Percentiles rank a stretch among this genome's conserved stretches.
Conservation (phyloP, 1,139 yeast species). For the Meyerozyma carpophila region DNA sequence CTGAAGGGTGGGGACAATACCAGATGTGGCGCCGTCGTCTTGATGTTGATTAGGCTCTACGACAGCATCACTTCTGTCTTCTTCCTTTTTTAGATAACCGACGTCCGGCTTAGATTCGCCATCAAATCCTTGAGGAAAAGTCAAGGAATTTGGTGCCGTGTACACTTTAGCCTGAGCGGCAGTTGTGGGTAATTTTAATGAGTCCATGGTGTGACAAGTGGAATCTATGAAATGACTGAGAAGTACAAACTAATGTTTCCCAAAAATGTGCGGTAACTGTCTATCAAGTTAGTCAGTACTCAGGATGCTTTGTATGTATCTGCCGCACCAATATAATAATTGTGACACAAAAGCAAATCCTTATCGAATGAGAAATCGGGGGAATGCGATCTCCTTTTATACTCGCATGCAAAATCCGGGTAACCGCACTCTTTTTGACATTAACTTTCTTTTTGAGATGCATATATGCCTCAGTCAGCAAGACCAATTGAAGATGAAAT, state of each 20-base stretch:
- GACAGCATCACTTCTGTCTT: conserved; percentile 22
- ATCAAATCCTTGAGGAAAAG: conserved; percentile 52
- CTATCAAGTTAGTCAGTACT: background rate
- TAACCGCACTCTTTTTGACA: conserved; percentile 10
- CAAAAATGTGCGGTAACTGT: conserved; percentile 8
- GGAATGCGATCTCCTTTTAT: conserved; percentile 19
- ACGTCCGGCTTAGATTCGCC: conserved; percentile 12
- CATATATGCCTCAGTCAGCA: background rate
- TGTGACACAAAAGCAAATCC: conserved; percentile 5
- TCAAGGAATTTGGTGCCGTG: conserved; percentile 61
- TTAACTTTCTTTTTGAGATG: conserved; percentile 1
- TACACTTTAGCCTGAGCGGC: conserved; percentile 79
- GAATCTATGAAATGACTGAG: conserved; percentile 15
- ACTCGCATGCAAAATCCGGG: conserved; percentile 23
- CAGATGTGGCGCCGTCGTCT: conserved; percentile 73
- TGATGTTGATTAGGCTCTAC: conserved; percentile 33
- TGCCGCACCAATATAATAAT: conserved; percentile 2
- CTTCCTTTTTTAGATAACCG: conserved; percentile 21
- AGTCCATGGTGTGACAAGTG: conserved; percentile 46
- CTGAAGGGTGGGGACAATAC: conserved; percentile 93
- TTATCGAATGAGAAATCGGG: conserved; percentile 7
- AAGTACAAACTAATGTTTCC: conserved; percentile 44
- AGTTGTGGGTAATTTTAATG: conserved; percentile 69
- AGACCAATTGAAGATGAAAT: background rate
- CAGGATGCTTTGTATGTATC: background rate